Base-by-base conservation (phyloP, 139 green algal species). In the Astrephomene gubernaculifera region DNA sequence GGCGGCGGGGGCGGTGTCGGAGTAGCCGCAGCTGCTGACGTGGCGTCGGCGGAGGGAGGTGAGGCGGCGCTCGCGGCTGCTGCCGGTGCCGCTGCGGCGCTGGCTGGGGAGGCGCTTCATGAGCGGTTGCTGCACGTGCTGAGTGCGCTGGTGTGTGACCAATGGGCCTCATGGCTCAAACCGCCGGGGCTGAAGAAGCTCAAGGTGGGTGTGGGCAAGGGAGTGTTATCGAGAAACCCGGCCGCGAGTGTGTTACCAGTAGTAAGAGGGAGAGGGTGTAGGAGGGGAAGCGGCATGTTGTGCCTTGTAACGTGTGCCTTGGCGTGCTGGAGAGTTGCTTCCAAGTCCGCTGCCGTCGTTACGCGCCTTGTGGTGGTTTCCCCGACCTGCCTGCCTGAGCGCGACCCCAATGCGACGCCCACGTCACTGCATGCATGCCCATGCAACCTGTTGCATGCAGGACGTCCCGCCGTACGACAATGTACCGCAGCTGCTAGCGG, bases 161-260 rank as follows among this genome's bases (percentile, higher is more conserved):
- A 36, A 4, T 95, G 91, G 92, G 74, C 92, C 1, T 68, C 87
- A 0, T 95, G 92, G 92, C 86, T 95, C n/a, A 86, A 69, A 24
- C 65, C 65, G 9, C 64, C 79, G 25, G 79, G 79, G 24, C 79
- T 57, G 65, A 86, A 86, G 65, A 78, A 70, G 65, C 79, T 86
- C 43, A 84, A 84, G 78, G 78, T 84, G 33, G 1, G 71, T 1
- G 33, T 43, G n/a, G n/a, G n/a, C n/a, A n/a, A n/a, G n/a, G n/a
- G n/a, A n/a, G n/a, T n/a, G n/a, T n/a, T n/a, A n/a, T n/a, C n/a
- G n/a, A n/a, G n/a, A n/a, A n/a, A n/a, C n/a, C n/a, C n/a, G n/a
- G n/a, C n/a, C n/a, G n/a, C n/a, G n/a, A n/a, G n/a, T n/a, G n/a
- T n/a, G n/a, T n/a, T n/a, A n/a, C n/a, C n/a, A n/a, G n/a, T n/a